Base-by-base conservation (phyloP, 768 basidiomycete species). In the Tylopilus balloui region DNA sequence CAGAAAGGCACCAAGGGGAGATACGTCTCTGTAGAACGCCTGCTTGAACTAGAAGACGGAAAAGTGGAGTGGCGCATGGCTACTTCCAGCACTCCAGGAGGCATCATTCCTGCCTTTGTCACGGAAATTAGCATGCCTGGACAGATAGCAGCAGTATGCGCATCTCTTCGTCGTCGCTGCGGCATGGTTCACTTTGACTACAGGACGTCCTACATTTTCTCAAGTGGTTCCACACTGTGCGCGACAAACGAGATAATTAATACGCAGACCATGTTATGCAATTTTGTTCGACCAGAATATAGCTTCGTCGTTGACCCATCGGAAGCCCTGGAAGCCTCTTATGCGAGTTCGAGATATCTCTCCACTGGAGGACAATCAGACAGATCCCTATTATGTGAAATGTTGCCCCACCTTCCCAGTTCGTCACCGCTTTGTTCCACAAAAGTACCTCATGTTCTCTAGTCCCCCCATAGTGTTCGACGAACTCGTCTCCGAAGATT, bases 401-500 rank as follows among this genome's bases (percentile, higher is more conserved):
- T 32, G 38, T 17, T 17, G 1, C 6, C 57, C 81, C 58, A 91
- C 92, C 80, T 79, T 95, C 94, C 93, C 91, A 97, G 64, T 80
- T 86, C 11, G 94, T 96, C 32, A 95, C 92, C 3, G 92, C 90
- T 58, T 84, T 79, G 57, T 92, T 87, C 86, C 89, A 94, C 21
- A 88, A 59, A 45, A 75, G 81, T 48, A 94, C 83, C 64, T 95
- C 93, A 64, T 97, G 88, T 65, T 91, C 80, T 59, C 95, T 80
- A n/a, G 96, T 98, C 8, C 92, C 94, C 3, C 88, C 92, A 60
- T 80, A 95, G 64, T 99, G 96, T 14, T 98, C 90, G 1, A 98
- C 90, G 61, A 97, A 96, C 20, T 81, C 83, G 60, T 92, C 73
- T 0, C 94, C 95, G 48, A 98, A 82, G 35, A 91, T 73, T 62